Base-by-base conservation (phyloP, 1,139 yeast species). In the Debaryomyces nepalensis region DNA sequence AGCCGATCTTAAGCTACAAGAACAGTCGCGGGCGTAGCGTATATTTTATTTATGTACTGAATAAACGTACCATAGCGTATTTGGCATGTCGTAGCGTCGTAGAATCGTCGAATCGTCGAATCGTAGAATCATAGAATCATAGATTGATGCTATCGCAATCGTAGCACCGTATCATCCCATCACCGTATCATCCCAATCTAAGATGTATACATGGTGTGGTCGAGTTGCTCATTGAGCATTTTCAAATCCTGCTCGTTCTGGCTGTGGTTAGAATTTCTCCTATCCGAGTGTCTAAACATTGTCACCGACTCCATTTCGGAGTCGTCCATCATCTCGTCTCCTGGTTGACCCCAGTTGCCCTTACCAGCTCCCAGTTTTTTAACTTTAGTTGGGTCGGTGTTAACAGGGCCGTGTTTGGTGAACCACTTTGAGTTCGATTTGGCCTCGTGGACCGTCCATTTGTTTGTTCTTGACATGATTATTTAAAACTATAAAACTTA, bases 281-380 rank as follows among this genome's bases (percentile, higher is more conserved):
- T 67, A 5, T 42, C 51, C 4, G 65, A 58, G 22, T 56, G 52
- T 11, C 64, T 60, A 49, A 63, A 64, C 44, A 59, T 47, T 39
- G 53, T 52, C 39, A 41, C 52, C 24, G 53, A 55, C 3, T 47
- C 50, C 3, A 49, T 53, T 15, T 34, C 22, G 6, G 37, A n/a
- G 8, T 63, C 65, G 38, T 61, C 86, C 41, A 73, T 67, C 45
- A 82, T 57, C 53, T 84, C 90, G 52, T 82, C 89, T 26, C 88
- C 89, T 4, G 81, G 75, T 47, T 70, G 65, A 24, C 91, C 91
- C 90, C 90, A 84, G 55, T 84, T 84, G 48, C 79, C 81, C 56
- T 81, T 82, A 41, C 97, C 97, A 37, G 87, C 88, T 43, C 97
- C 97, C 46, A 77, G 75, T 66, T 88, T 89, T 79, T 89, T 89